Conservation (phyloP, 352 stramenopile genomes). For the Phytophthora megakarya region DNA sequence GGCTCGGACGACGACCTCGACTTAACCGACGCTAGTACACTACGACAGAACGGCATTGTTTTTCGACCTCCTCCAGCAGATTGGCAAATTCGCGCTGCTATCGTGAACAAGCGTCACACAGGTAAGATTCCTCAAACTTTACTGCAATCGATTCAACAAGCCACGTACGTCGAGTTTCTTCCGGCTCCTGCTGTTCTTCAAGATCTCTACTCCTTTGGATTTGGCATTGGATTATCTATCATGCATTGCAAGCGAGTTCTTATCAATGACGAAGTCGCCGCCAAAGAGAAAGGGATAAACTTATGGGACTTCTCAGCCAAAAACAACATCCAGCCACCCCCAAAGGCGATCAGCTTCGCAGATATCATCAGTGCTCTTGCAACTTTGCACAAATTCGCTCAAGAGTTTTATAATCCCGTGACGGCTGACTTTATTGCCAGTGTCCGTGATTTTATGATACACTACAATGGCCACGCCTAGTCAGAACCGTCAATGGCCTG, state of each 20-base stretch:
- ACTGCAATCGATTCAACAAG: conserved; percentile 21
- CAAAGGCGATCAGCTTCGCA: not conserved
- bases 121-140: conserved; percentile 26
- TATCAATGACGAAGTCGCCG: not conserved
- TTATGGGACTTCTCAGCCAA: conserved; percentile 21
- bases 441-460: conserved; percentile 5
- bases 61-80: conserved; percentile 11
- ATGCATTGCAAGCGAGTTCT: conserved; percentile 14
- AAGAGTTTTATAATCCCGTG: conserved; percentile 13
- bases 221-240: conserved; percentile 7
- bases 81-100: conserved; percentile 1
- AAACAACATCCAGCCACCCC: not conserved
- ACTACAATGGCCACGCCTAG: conserved; percentile 3
- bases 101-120: conserved; percentile 8
- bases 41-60: not conserved
- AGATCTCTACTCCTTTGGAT: conserved; percentile 18
- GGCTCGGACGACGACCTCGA: too few species aligned
- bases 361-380: conserved; percentile 7
- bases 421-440: conserved; percentile 6
- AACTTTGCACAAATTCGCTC: conserved; percentile 3
- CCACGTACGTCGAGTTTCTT: conserved; percentile 15
- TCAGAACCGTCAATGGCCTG: not conserved
- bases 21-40: too few species aligned
- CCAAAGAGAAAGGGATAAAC: conserved; percentile 6
- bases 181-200: conserved; percentile 8